These are phyloP conservation scores for Cryoendolithus antarcticus DNA, from an alignment of 2,329 filamentous ascomycete species.

Conservation along the genomic window DNA sequence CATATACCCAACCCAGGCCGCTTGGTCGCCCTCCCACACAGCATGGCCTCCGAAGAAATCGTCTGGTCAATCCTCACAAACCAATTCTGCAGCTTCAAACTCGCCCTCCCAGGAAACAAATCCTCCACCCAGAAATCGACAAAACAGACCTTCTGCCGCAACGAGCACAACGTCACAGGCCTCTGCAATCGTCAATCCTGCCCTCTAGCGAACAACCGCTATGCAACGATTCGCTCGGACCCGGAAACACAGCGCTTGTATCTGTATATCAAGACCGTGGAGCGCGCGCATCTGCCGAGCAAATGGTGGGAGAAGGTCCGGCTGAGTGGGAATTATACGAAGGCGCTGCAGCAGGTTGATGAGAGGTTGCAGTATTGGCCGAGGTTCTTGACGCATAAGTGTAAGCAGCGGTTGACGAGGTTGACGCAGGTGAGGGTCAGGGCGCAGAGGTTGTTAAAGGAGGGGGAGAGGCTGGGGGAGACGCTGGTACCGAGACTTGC, in stretches of 20 bases:
- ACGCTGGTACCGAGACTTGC: constrained; percentile 77
- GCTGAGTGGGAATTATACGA: constrained; percentile 78
- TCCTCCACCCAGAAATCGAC: constrained; percentile 47
- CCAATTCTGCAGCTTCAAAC: constrained; percentile 88
- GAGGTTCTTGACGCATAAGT: constrained; percentile 85
- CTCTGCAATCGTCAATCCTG: constrained; percentile 81
- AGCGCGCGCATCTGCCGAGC: constrained; percentile 74
- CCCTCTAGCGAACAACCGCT: constrained; percentile 79
- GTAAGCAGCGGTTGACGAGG: constrained; percentile 88
- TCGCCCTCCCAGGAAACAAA: constrained; percentile 46
- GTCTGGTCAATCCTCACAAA: constrained; percentile 96
- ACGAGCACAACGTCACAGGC: constrained; percentile 46
- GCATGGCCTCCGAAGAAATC: constrained; percentile 87
- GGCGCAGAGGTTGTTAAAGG: constrained; percentile 64
- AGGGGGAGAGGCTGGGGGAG: constrained; percentile 83
- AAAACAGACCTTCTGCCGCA: constrained; percentile 90
- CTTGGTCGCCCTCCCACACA: not conserved
- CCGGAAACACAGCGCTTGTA: constrained; percentile 73
- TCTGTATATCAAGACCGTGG: constrained; percentile 92
- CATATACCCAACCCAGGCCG: too few species aligned
- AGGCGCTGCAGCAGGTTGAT: constrained; percentile 79
- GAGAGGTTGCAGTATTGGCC: constrained; percentile 87
- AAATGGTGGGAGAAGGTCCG: constrained; percentile 94
- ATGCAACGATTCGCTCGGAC: constrained; percentile 80
- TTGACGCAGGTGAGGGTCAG: constrained; percentile 82